These are phyloP conservation scores for Gymnopus androsaceus DNA, from an alignment of 1,284 basidiomycete genomes.

Conservation along the genomic window DNA sequence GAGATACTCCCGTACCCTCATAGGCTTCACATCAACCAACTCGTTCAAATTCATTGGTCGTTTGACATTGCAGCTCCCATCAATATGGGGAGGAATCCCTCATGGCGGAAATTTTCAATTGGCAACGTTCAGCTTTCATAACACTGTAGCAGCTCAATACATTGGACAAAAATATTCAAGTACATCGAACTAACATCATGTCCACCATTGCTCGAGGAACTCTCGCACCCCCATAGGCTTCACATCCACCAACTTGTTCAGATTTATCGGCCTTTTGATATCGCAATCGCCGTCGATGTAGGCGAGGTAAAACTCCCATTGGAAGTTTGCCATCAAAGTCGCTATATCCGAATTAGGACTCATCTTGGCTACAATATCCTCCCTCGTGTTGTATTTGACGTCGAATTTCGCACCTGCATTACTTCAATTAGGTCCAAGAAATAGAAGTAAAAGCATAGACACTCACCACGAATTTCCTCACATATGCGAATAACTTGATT, in stretches of 20 bases:
- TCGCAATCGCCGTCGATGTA: not conserved
- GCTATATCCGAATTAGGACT: not conserved
- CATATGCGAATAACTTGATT: constrained; percentile 8
- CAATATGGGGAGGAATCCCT: too few species aligned
- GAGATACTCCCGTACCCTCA: too few species aligned
- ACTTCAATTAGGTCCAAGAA: not conserved
- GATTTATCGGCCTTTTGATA: not conserved
- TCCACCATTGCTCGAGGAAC: constrained; percentile 12
- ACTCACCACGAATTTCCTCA: constrained; percentile 10
- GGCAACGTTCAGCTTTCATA: too few species aligned
- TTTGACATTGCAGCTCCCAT: too few species aligned
- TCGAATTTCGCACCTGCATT: constrained; percentile 4
- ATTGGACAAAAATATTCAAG: too few species aligned
- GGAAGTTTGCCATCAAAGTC: not conserved
- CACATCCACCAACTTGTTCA: constrained; percentile 7
- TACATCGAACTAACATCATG: too few species aligned
- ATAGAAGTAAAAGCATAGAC: not conserved
- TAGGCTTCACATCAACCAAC: too few species aligned
- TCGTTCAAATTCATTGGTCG: too few species aligned
- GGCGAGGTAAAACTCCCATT: not conserved
- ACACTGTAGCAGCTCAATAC: too few species aligned
- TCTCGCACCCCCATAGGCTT: constrained; percentile 10
- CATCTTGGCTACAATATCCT: not conserved
- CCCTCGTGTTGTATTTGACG: constrained; percentile 2
- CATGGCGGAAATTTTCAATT: too few species aligned